phyloP scores from a whole-genome alignment of 441 rosid genomes.

The Gossypium schwendimanii region DNA sequence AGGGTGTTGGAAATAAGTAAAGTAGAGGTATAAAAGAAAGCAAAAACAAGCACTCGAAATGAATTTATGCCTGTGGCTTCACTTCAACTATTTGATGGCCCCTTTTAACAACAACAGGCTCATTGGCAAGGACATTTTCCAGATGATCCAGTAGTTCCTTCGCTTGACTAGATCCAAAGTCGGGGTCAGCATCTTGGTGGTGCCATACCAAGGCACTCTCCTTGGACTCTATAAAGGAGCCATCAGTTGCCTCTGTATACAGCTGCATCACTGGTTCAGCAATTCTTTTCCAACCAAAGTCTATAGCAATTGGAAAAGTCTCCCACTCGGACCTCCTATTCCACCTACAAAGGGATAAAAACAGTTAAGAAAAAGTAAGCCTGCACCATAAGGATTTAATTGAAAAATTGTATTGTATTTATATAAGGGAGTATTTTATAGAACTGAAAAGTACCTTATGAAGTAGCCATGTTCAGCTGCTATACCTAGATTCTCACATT shows the following conservation, averaged over 20 bases:
- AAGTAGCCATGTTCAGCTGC: conserved; percentile 21
- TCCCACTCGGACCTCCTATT: conserved; percentile 7
- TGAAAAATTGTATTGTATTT: neutral
- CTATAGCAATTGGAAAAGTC: neutral
- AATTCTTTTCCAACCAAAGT: conserved; percentile 12
- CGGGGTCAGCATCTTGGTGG: conserved; percentile 13
- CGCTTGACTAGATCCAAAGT: conserved; percentile 16
- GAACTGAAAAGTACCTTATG: conserved; percentile 5
- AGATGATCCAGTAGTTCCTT: conserved; percentile 17
- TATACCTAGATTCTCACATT: conserved; percentile 14
- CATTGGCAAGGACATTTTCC: conserved; percentile 14
- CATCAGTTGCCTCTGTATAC: conserved; percentile 18
- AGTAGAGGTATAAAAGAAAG: neutral
- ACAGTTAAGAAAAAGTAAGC: neutral
- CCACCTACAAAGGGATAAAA: conserved; percentile 12
- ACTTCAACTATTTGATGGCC: conserved; percentile 19
- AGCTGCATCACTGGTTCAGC: conserved; percentile 18
- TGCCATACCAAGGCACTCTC: conserved; percentile 21
- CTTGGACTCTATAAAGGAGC: conserved; percentile 15
- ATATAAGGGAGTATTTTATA: neutral
- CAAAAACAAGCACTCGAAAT: neutral
- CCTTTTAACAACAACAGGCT: conserved; percentile 17
- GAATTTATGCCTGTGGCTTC: conserved; percentile 14
- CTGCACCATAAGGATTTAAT: neutral
- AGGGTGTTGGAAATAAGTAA: neutral